phyloP scores from a whole-genome alignment of 2,329 filamentous ascomycete species.

The Aspergillus ochraceoroseus region DNA sequence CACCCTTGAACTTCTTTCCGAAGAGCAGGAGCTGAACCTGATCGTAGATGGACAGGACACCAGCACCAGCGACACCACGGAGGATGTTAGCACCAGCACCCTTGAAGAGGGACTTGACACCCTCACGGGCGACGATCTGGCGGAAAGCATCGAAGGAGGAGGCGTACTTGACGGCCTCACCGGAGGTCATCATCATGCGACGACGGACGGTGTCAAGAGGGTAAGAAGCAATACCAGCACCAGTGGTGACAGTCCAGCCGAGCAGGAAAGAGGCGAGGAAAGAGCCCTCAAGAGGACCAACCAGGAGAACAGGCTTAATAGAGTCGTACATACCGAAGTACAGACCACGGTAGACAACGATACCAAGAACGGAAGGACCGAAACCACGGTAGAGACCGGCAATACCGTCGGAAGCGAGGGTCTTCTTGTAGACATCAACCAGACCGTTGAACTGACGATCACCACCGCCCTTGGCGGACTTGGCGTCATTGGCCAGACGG shows the following conservation, averaged over 20 bases:
- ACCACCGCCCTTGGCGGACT: conserved; percentile 91
- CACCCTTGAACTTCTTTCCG: conserved; percentile 80
- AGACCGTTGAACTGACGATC: conserved; percentile 99
- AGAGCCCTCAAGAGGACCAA: conserved; percentile 88
- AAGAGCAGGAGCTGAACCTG: conserved; percentile 98
- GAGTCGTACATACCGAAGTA: conserved; percentile 99
- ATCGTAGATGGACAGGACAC: conserved; percentile 99
- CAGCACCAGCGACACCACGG: conserved; percentile 99
- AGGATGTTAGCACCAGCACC: conserved; percentile 99
- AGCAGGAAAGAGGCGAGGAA: conserved; percentile 99
- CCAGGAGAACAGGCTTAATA: conserved; percentile 96
- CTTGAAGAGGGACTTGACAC: conserved; percentile 99
- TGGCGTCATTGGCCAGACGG: conserved; percentile 99
- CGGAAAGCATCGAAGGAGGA: conserved; percentile 88
- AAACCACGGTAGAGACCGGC: conserved; percentile 99
- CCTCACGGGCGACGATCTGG: conserved; percentile 96
- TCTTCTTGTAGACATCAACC: conserved; percentile 99
- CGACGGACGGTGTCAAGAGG: conserved; percentile 99
- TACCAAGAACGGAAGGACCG: conserved; percentile 98
- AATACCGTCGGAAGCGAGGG: conserved; percentile 95
- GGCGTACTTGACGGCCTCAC: conserved; percentile 98
- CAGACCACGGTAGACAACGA: conserved; percentile 99
- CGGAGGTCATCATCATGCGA: conserved; percentile 99
- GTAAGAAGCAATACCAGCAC: conserved; percentile 99
- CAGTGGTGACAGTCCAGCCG: conserved; percentile 98